A percentile compares a stretch with the other conserved stretches of the same genome.
These are phyloP conservation scores for Bolboschoenus planiculmis DNA, from an alignment of 176 grass and related monocot genomes.

Conservation along the genomic window DNA sequence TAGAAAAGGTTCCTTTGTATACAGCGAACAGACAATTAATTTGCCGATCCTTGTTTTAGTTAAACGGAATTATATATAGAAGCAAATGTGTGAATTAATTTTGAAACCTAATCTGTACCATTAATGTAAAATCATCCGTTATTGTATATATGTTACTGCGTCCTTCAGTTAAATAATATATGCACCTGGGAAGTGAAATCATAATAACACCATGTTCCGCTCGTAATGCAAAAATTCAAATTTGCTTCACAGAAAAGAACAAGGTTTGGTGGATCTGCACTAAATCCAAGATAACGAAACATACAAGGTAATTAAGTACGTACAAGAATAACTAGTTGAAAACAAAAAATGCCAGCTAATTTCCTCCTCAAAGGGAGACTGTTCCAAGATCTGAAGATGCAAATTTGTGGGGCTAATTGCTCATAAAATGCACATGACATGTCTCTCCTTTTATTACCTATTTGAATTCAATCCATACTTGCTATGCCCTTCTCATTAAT, in stretches of 20 bases:
- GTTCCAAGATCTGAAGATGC: conserved; percentile 15
- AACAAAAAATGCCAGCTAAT: conserved; percentile 22
- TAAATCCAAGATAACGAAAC: conserved; percentile 3
- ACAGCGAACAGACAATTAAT: not conserved
- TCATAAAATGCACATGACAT: conserved; percentile 16
- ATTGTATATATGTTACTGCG: not conserved
- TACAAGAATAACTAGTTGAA: not conserved
- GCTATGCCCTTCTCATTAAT: conserved; percentile 1
- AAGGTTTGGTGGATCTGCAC: conserved; percentile 19
- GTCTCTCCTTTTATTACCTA: not conserved
- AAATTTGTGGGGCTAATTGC: not conserved
- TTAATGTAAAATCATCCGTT: not conserved
- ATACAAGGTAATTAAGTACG: not conserved
- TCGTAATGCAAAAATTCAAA: not conserved
- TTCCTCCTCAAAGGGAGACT: conserved; percentile 17
- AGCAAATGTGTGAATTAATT: not conserved
- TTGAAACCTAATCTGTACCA: not conserved
- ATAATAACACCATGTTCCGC: not conserved
- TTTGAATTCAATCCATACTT: not conserved
- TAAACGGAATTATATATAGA: not conserved
- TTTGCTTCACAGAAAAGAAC: not conserved
- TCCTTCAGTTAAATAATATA: not conserved
- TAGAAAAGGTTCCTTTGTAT: not conserved
- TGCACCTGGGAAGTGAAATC: not conserved
- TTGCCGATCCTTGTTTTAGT: not conserved